Evolutionary conservation across 768 basidiomycete species (phyloP), one percentile per base, ranked within the genome.

Genomic region (Multifurca ochricompacta): DNA sequence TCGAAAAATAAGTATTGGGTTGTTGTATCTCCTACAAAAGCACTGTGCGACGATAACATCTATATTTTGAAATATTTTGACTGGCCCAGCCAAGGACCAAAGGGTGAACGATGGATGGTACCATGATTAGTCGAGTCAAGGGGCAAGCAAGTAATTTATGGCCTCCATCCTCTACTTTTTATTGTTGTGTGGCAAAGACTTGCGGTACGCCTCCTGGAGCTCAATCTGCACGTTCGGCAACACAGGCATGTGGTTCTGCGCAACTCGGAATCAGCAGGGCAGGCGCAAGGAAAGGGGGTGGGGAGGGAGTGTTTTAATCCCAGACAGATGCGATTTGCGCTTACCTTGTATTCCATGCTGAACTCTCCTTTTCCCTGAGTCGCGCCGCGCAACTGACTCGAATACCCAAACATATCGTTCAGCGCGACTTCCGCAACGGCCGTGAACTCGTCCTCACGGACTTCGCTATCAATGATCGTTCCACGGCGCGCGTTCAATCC

Each of bases 401-500:
- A 94, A 68, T 97, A 97, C 16, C 91, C 90, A 66, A 99, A 99
- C 95, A 98, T 98, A 63, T 98, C 95, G 68, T 92, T 96, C 69
- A 99, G 69, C 7, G 91, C 84, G 11, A 99, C 94, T 65, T 97
- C 95, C 19, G 91, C 92, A 27, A 79, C 76, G 51, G 86, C 79
- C 4, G 90, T 91, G 66, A 99, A 98, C 70, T 99, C 95, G 62
- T 98, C 96, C 61, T 96, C 94, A 39, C 95, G 83, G 30, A 95
- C 87, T 71, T 98, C 96, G 62, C 89, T 95, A 64, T 97, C 95
- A 37, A 94, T 74, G 64, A 99, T 96, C 2, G 89, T 91, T 4
- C 96, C 96, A 42, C 91, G 83, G 27, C 96, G 81, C 47, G 85
- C 81, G 67, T 96, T 99, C 61, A 99, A 70, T 10, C 91, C 91